Percentiles rank a stretch among this genome's conserved stretches.
These are phyloP conservation scores for Pyrus hybrid DNA, from an alignment of 331 rosid species.

Conservation along the genomic window DNA sequence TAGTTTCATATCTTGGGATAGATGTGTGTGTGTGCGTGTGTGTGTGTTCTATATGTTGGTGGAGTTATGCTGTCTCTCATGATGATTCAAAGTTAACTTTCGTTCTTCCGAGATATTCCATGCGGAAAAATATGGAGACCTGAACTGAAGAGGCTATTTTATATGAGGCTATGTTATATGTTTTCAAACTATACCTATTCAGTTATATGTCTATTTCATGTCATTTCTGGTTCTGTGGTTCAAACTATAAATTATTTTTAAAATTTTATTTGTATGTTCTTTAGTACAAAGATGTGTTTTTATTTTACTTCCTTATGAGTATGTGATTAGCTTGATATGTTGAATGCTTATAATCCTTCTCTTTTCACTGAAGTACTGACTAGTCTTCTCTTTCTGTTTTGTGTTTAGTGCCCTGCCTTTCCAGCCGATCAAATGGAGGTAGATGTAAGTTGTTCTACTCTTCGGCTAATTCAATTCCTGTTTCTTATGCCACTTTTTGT, in stretches of 20 bases:
- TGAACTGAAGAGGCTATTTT: conserved; percentile 68
- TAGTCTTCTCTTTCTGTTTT: not conserved
- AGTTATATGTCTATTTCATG: no score
- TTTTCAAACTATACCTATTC: no score
- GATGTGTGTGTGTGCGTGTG: no score
- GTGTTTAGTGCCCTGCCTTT: not conserved
- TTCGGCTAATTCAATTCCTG: not conserved
- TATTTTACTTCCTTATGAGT: not conserved
- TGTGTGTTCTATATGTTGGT: no score
- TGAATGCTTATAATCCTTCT: not conserved
- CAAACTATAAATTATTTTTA: no score
- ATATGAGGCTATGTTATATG: no score
- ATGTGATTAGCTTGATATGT: not conserved
- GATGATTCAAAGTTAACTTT: conserved; percentile 41
- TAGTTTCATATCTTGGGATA: not conserved
- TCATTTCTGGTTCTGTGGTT: no score
- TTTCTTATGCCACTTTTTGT: not conserved
- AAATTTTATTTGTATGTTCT: no score
- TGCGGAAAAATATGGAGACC: conserved; percentile 76
- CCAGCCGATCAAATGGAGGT: conserved; percentile 71
- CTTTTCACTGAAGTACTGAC: not conserved
- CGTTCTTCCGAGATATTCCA: conserved; percentile 50
- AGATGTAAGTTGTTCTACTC: conserved; percentile 54
- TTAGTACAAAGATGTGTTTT: no score
- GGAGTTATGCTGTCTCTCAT: conserved; percentile 28